Evolutionary conservation across 768 basidiomycete genomes (phyloP), one percentile per base, ranked within the genome.

Genomic region (Termitomyces sp.): DNA sequence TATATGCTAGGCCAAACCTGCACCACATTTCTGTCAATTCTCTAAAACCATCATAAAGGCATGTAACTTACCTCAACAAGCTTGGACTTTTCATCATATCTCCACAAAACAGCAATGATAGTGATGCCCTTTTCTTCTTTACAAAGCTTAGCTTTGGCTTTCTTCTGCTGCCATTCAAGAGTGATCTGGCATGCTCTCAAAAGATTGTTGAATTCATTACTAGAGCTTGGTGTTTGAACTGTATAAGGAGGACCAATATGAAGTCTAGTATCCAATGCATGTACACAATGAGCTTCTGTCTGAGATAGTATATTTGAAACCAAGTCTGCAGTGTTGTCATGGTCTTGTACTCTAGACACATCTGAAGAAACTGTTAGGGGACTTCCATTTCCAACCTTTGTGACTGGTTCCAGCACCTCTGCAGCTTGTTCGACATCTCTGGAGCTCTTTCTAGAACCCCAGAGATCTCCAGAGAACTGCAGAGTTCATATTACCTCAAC

Each of bases 201-300:
- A 25, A 25, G 25, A 25, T 25, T 25, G 25, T 25, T 25, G 25
- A 25, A 25, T 25, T 25, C 1, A 25, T 25, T 25, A 25, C 25
- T 25, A 25, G 25, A 25, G 25, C 25, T 25, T 25, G 1, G 1
- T 25, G 25, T 25, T 25, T 25, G 25, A 25, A 25, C 25, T 25
- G 25, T 25, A 25, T 25, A 25, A 25, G 25, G 25, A 25, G 25
- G 25, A 4, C 46, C 14, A n/a, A 5, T 11, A 48, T 57, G 11
- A 43, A 57, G 56, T 38, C 56, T 46, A 38, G 36, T 48, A 6
- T 57, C n/a, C 2, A 46, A 57, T 48, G 46, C 56, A 20, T 47
- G 46, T 17, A 34, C 43, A 29, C 34, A 5, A 38, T 57, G 56
- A 46, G 43, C 15, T 38, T 12, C 46, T 29, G 56, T 34, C 2